Base-by-base conservation (phyloP, 352 stramenopile species). In the Blastocystis sp. region DNA sequence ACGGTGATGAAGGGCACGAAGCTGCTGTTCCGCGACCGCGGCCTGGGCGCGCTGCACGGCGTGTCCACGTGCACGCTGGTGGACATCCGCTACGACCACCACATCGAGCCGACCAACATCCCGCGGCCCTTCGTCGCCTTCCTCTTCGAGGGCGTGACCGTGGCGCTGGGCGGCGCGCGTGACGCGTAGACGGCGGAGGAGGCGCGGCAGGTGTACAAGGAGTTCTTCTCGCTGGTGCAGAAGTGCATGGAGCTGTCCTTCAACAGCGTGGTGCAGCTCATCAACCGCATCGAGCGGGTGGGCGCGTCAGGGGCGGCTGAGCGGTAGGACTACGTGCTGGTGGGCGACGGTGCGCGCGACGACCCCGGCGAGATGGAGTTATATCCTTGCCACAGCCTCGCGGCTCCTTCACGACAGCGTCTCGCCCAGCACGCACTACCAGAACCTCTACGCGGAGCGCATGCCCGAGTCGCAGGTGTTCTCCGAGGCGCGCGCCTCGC, bases 171-270 rank as follows among this genome's bases (percentile, higher is more conserved):
- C 3, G 2, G 1, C 2, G 45, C 42, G 14, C 0, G 2, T 84
- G 21, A 24, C 21, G 2, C 11, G 19, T 84, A 84, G 74, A 70
- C 74, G 19, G 60, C 74, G 24, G 74, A 84, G 38, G 74, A 84
- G 1, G 57, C 45, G 54, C 59, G 74, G 21, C 52, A 64, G 38
- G 74, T 84, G 40, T 84, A 70, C 48, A n/a, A 38, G 24, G 74
- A 84, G 34, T 84, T 84, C 40, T 68, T 54, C 61, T 59, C 14
- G 21, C 54, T 84, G 11, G 74, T 84, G 19, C 38, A 68, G 40
- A 84, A 69, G 52, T 84, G 74, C 60, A 57, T 84, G n/a, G 74
- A 84, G 60, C 40, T 84, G 24, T 68, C 45, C 11, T 84, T 68
- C 61, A 84, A 84, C 48, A 68, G 48, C n/a, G 48, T 68, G 0